Percentiles rank a stretch among this genome's conserved stretches.
phyloP scores from a whole-genome alignment of 805 yeast species.

The Wickerhamiella azyma region DNA sequence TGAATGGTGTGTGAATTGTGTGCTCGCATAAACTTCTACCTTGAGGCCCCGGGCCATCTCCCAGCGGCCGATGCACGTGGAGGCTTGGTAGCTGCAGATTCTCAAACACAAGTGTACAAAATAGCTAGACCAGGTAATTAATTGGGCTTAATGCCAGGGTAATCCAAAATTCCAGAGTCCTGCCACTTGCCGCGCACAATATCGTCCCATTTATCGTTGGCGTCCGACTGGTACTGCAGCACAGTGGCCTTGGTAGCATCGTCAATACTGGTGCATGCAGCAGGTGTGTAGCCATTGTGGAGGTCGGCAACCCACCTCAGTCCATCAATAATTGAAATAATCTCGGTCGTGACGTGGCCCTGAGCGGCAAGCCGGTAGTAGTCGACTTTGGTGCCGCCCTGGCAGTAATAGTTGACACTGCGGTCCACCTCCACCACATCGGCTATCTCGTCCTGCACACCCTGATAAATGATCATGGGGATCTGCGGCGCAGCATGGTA shows the following conservation, averaged over 20 bases:
- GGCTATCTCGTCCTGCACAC: constrained; percentile 17
- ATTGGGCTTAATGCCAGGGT: neutral
- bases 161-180: neutral
- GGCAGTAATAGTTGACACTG: constrained; percentile 6
- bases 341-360: constrained; percentile 1
- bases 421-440: constrained; percentile 14
- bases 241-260: constrained; percentile 8
- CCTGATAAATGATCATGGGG: constrained; percentile 19
- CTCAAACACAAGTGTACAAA: neutral
- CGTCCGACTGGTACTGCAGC: neutral
- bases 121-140: neutral
- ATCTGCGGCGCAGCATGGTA: constrained; percentile 2
- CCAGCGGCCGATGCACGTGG: neutral
- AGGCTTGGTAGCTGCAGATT: neutral
- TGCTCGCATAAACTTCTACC: too few species aligned
- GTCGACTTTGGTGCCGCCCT: constrained; percentile 3
- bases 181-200: neutral
- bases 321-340: constrained; percentile 2
- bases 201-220: neutral
- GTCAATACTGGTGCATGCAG: neutral
- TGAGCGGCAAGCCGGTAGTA: constrained; percentile 6
- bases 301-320: neutral
- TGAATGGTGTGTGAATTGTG: too few species aligned
- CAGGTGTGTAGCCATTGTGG: constrained; percentile 5
- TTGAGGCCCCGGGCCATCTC: too few species aligned